Evolutionary conservation across 2,329 filamentous ascomycete genomes (phyloP).

Genomic region (Penicillium sp.): DNA sequence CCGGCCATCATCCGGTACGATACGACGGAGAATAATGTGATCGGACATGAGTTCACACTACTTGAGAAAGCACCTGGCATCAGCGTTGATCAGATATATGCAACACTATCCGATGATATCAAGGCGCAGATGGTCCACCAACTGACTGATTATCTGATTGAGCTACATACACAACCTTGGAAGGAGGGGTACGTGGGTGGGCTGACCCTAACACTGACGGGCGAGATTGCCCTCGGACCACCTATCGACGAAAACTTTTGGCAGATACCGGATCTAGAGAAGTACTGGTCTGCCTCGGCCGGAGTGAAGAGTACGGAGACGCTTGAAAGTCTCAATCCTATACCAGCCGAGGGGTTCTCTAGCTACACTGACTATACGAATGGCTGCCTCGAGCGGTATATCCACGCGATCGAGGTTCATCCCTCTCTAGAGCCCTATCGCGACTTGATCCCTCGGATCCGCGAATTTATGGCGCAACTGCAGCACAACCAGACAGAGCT

Average conservation of each 20-base stretch:
- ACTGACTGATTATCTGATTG: conserved; percentile 28
- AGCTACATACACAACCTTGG: conserved; percentile 27
- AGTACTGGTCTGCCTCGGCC: neutral
- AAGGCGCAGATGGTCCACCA: conserved; percentile 25
- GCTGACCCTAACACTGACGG: conserved; percentile 11
- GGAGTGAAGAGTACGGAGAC: neutral
- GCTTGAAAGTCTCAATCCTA: neutral
- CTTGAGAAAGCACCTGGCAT: conserved; percentile 28
- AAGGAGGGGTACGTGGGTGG: conserved; percentile 30
- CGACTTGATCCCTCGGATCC: conserved; percentile 27
- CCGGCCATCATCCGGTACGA: no score
- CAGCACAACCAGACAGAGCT: conserved; percentile 12
- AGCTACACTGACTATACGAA: conserved; percentile 28
- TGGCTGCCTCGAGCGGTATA: conserved; percentile 25
- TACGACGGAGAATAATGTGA: no score
- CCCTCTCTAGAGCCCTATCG: conserved; percentile 26
- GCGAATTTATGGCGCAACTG: conserved; percentile 19
- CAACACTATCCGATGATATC: conserved; percentile 14
- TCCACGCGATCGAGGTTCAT: conserved; percentile 30
- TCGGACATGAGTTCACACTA: conserved; percentile 26
- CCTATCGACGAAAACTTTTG: neutral
- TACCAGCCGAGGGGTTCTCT: neutral
- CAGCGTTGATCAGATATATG: conserved; percentile 32
- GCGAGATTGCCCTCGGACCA: neutral
- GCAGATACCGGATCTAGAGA: neutral